Percentiles rank a stretch among this genome's conserved stretches.
These are phyloP conservation scores for Viola pubescens DNA, from an alignment of 441 rosid genomes.

Conservation along the genomic window DNA sequence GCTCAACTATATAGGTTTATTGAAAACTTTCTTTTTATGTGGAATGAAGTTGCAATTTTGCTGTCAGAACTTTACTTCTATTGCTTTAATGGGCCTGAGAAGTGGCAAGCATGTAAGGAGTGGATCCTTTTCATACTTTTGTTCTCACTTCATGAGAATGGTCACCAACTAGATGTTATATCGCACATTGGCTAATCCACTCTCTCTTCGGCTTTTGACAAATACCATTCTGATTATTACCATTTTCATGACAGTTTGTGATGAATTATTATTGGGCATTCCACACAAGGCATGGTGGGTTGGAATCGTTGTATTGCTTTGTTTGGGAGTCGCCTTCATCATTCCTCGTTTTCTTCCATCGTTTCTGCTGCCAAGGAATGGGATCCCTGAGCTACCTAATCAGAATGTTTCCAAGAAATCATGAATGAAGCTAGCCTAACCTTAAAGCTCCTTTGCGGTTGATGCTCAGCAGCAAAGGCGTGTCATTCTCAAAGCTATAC, in stretches of 20 bases:
- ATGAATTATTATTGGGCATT: constrained; percentile 67
- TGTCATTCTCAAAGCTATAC: too few species aligned
- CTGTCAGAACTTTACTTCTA: too few species aligned
- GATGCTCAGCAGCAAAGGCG: too few species aligned
- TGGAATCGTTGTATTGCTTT: constrained; percentile 46
- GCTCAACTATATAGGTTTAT: too few species aligned
- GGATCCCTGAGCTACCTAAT: constrained; percentile 6
- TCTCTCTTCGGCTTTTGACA: background rate
- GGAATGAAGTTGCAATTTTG: too few species aligned
- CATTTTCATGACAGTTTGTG: constrained; percentile 52
- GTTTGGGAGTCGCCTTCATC: constrained; percentile 52
- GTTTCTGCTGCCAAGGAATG: constrained; percentile 30
- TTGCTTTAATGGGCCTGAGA: too few species aligned
- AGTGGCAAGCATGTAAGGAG: too few species aligned
- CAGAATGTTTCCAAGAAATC: constrained; percentile 32
- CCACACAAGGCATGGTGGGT: constrained; percentile 72
- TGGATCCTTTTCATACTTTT: too few species aligned
- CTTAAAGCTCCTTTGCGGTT: too few species aligned
- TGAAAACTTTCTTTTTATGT: too few species aligned
- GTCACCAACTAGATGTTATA: background rate
- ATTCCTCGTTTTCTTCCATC: constrained; percentile 55
- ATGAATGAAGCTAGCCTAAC: constrained; percentile 5
- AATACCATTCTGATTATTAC: constrained; percentile 1
- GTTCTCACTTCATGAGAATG: too few species aligned
- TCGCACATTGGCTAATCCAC: background rate